A percentile compares a stretch with the other conserved stretches of the same genome.
Evolutionary conservation across 768 basidiomycete species (phyloP).

Genomic region (Clitopilus hobsonii): DNA sequence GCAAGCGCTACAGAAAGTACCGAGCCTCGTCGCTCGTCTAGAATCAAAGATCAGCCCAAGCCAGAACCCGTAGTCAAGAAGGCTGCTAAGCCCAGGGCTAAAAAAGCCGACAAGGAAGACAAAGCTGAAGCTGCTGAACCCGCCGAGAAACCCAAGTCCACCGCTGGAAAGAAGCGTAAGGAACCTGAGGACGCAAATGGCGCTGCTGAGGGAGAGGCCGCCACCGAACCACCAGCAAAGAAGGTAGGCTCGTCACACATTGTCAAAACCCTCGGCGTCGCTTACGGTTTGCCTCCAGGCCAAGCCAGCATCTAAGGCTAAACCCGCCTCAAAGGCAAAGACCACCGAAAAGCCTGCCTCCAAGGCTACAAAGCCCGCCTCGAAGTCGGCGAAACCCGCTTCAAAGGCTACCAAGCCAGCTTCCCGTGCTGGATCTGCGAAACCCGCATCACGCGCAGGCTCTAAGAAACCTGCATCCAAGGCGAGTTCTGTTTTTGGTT

Average conservation of each 20-base stretch:
- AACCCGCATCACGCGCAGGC: slow-evolving; percentile 32
- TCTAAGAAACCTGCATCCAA: slow-evolving; percentile 67
- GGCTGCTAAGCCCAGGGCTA: slow-evolving; percentile 56
- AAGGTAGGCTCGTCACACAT: slow-evolving; percentile 40
- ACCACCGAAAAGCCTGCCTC: slow-evolving; percentile 18
- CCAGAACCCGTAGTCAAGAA: slow-evolving; percentile 49
- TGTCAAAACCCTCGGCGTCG: slow-evolving; percentile 3
- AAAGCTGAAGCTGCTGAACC: slow-evolving; percentile 53
- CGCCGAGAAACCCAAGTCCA: slow-evolving; percentile 34
- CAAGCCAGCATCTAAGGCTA: slow-evolving; percentile 33
- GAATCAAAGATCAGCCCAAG: slow-evolving; percentile 72
- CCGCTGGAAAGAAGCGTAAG: slow-evolving; percentile 22
- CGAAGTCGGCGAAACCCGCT: slow-evolving; percentile 39
- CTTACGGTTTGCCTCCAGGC: slow-evolving; percentile 23
- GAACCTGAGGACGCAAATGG: slow-evolving; percentile 8
- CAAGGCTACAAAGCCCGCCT: too few species aligned
- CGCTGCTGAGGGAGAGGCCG: slow-evolving; percentile 22
- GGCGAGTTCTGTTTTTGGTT: slow-evolving; percentile 26
- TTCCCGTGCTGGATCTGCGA: slow-evolving; percentile 26
- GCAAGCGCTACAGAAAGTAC: slow-evolving; percentile 33
- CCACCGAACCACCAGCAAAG: slow-evolving; percentile 53
- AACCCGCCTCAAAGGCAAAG: slow-evolving; percentile 29
- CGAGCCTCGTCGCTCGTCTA: slow-evolving; percentile 66
- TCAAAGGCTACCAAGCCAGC: slow-evolving; percentile 33
- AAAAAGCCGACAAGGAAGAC: slow-evolving; percentile 40